Evolutionary conservation across 2,329 filamentous ascomycete species (phyloP).

Genomic region (Aspergillus novoparasiticus): DNA sequence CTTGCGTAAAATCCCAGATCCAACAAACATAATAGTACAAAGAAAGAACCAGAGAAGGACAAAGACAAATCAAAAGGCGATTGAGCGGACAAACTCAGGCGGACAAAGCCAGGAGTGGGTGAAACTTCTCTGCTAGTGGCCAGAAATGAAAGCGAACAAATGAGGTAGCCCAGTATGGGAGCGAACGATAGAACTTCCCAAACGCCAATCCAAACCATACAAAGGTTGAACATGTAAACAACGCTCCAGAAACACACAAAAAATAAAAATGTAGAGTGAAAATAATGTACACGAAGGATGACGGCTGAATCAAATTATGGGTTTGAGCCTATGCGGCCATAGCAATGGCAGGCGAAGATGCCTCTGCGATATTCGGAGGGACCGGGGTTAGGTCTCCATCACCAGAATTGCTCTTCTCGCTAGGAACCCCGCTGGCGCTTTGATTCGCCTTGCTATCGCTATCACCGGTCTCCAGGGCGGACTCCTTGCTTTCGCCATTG

Average conservation of each 20-base stretch:
- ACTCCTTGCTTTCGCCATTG: constrained; percentile 61
- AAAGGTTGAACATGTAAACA: neutral
- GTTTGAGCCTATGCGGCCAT: constrained; percentile 38
- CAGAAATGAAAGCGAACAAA: neutral
- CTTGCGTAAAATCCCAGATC: constrained; percentile 4
- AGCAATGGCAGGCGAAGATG: constrained; percentile 52
- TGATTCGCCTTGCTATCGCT: constrained; percentile 61
- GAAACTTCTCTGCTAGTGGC: neutral
- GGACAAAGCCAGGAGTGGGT: neutral
- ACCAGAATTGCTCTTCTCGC: constrained; percentile 62
- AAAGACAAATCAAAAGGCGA: constrained; percentile 5
- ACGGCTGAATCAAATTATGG: neutral
- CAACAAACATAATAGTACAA: constrained; percentile 9
- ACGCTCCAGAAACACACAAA: neutral
- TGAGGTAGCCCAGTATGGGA: neutral
- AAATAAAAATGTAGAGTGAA: neutral
- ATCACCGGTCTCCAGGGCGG: constrained; percentile 57
- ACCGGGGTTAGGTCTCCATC: constrained; percentile 50
- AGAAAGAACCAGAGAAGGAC: constrained; percentile 7
- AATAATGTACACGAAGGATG: constrained; percentile 31
- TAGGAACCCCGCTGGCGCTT: constrained; percentile 57
- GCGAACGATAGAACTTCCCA: neutral
- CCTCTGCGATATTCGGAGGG: constrained; percentile 51
- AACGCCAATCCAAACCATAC: constrained; percentile 14
- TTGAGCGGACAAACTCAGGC: neutral